These are phyloP conservation scores for Pseudozyma hubeiensis DNA, from an alignment of 1,284 basidiomycete species.

Conservation along the genomic window DNA sequence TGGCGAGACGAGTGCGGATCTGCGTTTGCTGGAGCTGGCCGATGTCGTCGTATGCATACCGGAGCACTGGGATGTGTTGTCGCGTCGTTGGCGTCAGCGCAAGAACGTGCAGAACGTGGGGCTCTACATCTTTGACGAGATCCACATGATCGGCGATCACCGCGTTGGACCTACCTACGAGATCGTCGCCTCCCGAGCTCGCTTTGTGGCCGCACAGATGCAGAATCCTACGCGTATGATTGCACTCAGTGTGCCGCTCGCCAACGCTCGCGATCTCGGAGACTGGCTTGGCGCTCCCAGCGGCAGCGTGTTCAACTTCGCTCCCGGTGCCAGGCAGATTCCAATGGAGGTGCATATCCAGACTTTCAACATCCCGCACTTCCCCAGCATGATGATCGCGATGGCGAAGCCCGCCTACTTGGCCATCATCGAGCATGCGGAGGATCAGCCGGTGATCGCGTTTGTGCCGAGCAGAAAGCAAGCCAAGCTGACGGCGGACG, in stretches of 20 bases:
- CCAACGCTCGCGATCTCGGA: constrained; percentile 94
- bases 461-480: constrained; percentile 96
- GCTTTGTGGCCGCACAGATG: constrained; percentile 95
- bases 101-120: constrained; percentile 96
- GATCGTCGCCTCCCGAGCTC: constrained; percentile 90
- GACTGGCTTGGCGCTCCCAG: constrained; percentile 98
- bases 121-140: constrained; percentile 92
- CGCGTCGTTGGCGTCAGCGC: constrained; percentile 92
- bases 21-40: constrained; percentile 80
- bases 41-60: constrained; percentile 93
- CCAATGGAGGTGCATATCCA: constrained; percentile 98
- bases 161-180: constrained; percentile 96
- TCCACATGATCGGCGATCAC: constrained; percentile 87
- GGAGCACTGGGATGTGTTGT: constrained; percentile 92
- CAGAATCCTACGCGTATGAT: constrained; percentile 90
- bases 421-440: constrained; percentile 88
- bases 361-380: constrained; percentile 93
- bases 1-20: constrained; percentile 92
- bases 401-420: constrained; percentile 99
- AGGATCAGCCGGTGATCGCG: constrained; percentile 85
- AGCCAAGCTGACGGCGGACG: constrained; percentile 90
- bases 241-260: constrained; percentile 90
- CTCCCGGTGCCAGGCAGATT: constrained; percentile 89
- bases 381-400: constrained; percentile 96
- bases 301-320: constrained; percentile 93